Evolutionary conservation across 139 green algal genomes (phyloP), one percentile per base, ranked within the genome.

Genomic region (Chlamydomonas schloesseri): DNA sequence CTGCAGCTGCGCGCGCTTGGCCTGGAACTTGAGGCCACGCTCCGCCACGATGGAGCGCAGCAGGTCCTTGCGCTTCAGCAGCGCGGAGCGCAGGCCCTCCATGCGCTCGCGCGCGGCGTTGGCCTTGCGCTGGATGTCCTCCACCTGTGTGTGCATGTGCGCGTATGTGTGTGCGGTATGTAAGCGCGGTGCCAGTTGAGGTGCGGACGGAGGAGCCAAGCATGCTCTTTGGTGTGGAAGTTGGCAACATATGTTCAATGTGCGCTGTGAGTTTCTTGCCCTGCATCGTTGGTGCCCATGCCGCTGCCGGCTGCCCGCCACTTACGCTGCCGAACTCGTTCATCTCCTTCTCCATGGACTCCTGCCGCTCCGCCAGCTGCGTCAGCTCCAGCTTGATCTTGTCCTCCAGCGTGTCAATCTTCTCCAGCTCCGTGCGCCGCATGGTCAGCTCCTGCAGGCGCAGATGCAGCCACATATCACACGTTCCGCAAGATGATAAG

Each of bases 351-450:
- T 84, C 36, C 77, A 91, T 75, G 57, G 82, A 36, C 37, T 90
- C 83, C 84, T 88, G 88, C 67, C 90, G 88, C 60, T 93, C 87
- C 29, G 70, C 73, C n/a, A 91, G 84, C 83, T 93, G 90, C 74
- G 36, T 31, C 79, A 91, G 83, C 84, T 93, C 87, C 33, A 79
- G 58, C 79, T 91, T 91, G 83, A 91, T 91, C 83, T 93, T 91
- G 78, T 93, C 90, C 82, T 93, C 87, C 57, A 91, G 83, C 37
- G 86, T 92, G 86, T 92, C 89, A 47, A 91, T 88, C 83, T 92
- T 92, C 20, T 92, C 89, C 36, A 92, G 76, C 82, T 92, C 89
- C 1, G 81, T 90, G 26, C 81, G 85, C 73, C 89, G 60, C 86
- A 90, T 90, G 15, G 64, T 23, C 36, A 92, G 89, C 82, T 92